These are phyloP conservation scores for Heliamphora pulchella DNA, from an alignment of 179 eudicot species.

Conservation along the genomic window DNA sequence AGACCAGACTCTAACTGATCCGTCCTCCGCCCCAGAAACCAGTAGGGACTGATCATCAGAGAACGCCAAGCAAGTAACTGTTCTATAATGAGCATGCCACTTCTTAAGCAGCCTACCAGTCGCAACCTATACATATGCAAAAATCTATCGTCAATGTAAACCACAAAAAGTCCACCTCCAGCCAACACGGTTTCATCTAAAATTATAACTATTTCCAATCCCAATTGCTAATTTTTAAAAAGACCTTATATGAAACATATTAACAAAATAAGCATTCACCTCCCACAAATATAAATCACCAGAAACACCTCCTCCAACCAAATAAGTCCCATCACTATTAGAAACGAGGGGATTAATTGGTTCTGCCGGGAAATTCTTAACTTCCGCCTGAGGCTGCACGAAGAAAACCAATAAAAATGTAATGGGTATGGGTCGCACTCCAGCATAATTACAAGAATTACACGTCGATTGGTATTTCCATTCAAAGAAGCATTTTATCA, in stretches of 20 bases:
- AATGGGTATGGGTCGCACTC: neutral
- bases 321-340: constrained; percentile 60
- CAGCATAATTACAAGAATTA: neutral
- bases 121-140: constrained; percentile 40
- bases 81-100: constrained; percentile 88
- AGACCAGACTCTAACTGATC: constrained; percentile 79
- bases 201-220: neutral
- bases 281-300: constrained; percentile 87
- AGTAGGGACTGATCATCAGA: constrained; percentile 73
- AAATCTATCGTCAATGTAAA: neutral
- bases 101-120: constrained; percentile 72
- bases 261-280: constrained; percentile 30
- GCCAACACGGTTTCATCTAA: neutral
- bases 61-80: constrained; percentile 60
- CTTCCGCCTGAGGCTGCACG: constrained; percentile 78
- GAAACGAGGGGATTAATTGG: constrained; percentile 60
- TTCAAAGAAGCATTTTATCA: constrained; percentile 15
- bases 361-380: constrained; percentile 76
- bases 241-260: neutral
- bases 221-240: neutral
- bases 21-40: constrained; percentile 89
- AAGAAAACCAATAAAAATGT: neutral
- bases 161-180: neutral
- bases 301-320: constrained; percentile 71
- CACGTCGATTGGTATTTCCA: neutral